Evolutionary conservation across 2,329 filamentous ascomycete genomes (phyloP).

Genomic region (Rhinocladiella similis): DNA sequence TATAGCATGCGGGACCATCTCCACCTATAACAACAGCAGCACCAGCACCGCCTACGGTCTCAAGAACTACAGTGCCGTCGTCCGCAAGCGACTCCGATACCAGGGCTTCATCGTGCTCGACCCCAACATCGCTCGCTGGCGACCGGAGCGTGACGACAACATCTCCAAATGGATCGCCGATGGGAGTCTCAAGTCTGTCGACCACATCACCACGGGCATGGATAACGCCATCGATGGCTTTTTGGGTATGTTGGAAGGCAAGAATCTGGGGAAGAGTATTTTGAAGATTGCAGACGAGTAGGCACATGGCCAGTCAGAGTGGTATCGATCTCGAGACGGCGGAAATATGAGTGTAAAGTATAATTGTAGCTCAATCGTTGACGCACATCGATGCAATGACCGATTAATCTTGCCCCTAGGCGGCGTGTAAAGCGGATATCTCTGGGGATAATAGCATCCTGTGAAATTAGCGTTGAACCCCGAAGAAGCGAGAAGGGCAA

Average conservation of each 20-base stretch:
- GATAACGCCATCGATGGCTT: constrained; percentile 69
- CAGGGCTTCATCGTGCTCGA: constrained; percentile 70
- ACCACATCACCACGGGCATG: constrained; percentile 67
- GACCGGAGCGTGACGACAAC: constrained; percentile 67
- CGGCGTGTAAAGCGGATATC: no score
- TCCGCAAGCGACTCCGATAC: constrained; percentile 61
- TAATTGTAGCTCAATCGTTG: not conserved
- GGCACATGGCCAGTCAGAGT: no score
- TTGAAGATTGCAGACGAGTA: constrained; percentile 53
- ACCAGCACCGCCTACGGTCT: constrained; percentile 58
- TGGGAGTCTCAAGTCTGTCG: constrained; percentile 66
- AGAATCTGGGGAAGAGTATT: constrained; percentile 78
- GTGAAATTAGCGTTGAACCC: no score
- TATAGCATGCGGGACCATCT: constrained; percentile 58
- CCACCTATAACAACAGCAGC: constrained; percentile 56
- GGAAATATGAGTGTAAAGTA: not conserved
- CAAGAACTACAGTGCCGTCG: constrained; percentile 59
- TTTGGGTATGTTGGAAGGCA: constrained; percentile 67
- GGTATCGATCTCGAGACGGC: no score
- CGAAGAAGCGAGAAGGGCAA: no score
- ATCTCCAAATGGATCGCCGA: constrained; percentile 69
- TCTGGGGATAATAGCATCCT: no score
- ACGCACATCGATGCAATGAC: no score
- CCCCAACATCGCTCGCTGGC: constrained; percentile 61
- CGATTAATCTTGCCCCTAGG: no score